Percentiles rank a stretch among this genome's conserved stretches.
Evolutionary conservation across 495 filamentous ascomycete genomes (phyloP).

Genomic region (Talaromyces nanjingensis): DNA sequence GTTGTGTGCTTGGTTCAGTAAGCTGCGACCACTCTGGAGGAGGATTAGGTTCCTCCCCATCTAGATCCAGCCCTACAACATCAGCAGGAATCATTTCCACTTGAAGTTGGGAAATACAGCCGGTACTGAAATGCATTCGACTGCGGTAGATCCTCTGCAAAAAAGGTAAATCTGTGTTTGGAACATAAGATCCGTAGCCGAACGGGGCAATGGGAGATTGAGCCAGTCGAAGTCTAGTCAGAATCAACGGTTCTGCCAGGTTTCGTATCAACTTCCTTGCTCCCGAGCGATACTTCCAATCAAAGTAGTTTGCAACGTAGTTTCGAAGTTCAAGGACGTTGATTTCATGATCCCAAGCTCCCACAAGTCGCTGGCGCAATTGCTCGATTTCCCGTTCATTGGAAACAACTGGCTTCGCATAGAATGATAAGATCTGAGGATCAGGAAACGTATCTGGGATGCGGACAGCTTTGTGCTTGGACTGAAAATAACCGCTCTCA

Average conservation of each 20-base stretch:
- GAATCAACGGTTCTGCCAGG: conserved; percentile 70
- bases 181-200: conserved; percentile 8
- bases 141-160: conserved; percentile 54
- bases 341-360: conserved; percentile 58
- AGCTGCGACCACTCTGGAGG: conserved; percentile 41
- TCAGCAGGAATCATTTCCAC: conserved; percentile 69
- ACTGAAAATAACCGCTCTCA: conserved; percentile 72
- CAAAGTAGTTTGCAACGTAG: conserved; percentile 73
- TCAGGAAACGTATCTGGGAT: conserved; percentile 83
- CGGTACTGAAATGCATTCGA: conserved; percentile 64
- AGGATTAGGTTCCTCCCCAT: conserved; percentile 58
- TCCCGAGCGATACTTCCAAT: conserved; percentile 72
- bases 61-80: conserved; percentile 70
- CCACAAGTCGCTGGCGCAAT: conserved; percentile 37
- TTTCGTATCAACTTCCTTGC: conserved; percentile 80
- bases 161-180: conserved; percentile 27
- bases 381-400: conserved; percentile 47
- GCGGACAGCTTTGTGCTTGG: conserved; percentile 61
- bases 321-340: conserved; percentile 60
- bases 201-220: conserved; percentile 10
- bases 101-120: conserved; percentile 67
- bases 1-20: conserved; percentile 28
- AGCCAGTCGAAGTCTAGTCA: conserved; percentile 50
- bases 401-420: conserved; percentile 79
- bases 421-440: conserved; percentile 70